phyloP scores from a whole-genome alignment of 139 green algal genomes.

The Diplosphaera chodatii region DNA sequence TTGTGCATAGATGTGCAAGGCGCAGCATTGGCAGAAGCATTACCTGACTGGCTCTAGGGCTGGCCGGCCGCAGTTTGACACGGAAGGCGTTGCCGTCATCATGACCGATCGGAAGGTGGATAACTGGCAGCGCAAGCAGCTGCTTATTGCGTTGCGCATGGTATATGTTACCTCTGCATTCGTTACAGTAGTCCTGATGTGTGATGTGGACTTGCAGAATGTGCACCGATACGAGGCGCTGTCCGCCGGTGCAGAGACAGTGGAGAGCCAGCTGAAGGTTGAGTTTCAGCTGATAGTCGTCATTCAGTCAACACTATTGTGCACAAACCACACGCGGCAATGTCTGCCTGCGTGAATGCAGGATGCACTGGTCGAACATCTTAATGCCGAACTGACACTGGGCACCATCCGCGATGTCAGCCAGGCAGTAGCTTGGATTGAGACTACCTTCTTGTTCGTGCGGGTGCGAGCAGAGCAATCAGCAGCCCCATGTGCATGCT shows the following conservation, averaged over 20 bases:
- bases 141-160: too few species aligned
- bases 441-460: constrained; percentile 77
- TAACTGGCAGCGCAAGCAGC: too few species aligned
- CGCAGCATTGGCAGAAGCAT: too few species aligned
- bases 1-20: too few species aligned
- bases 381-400: constrained; percentile 74
- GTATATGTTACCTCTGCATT: too few species aligned
- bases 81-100: constrained; percentile 81
- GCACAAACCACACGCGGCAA: too few species aligned
- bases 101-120: constrained; percentile 78
- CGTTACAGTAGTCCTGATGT: too few species aligned
- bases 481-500: too few species aligned
- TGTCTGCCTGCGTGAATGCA: too few species aligned
- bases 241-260: constrained; percentile 32
- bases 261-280: constrained; percentile 62
- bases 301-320: too few species aligned
- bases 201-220: constrained; percentile 26
- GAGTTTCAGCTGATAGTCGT: too few species aligned
- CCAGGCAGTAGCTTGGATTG: constrained; percentile 63
- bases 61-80: constrained; percentile 92
- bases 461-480: too few species aligned
- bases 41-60: constrained; percentile 38
- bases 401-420: constrained; percentile 59
- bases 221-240: constrained; percentile 50
- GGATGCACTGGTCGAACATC: constrained; percentile 60